Evolutionary conservation across 208 protist species (phyloP), one percentile per base, ranked within the genome.

Genomic region (Herpetomonas tarakana): DNA sequence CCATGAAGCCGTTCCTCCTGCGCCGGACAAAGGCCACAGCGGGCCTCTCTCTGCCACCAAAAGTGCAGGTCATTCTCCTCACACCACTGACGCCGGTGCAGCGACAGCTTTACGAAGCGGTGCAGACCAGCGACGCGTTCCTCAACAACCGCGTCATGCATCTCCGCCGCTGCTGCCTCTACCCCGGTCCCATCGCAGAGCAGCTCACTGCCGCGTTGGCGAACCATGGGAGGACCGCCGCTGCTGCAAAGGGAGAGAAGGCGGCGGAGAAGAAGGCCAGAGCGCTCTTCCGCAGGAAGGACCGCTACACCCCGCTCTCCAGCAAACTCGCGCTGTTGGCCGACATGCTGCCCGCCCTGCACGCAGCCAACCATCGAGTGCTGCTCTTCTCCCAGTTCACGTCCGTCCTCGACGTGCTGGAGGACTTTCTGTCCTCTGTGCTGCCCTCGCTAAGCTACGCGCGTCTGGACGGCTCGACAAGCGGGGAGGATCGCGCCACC

Each of bases 351-450:
- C 28, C 69, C 2, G 46, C 81, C 18, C 71, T 99, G 9, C 71
- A 84, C 31, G 66, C 76, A 16, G 63, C 65, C 1, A 96, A 93
- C 4, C 94, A 98, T 65, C 73, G 94, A 44, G 96, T 98, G 3
- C 75, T 99, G 1, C 86, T 99, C 41, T 99, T 99, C 53, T 97
- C 80, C 1, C 97, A 98, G 61, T 98, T 98, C 88, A 86, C 94
- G 4, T 51, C 52, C 19, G 86, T 98, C 65, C 66, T 99, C 0
- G 96, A 99, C 65, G 66, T 99, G 6, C 51, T 99, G 7, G 74
- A 84, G 35, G 91, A 98, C 25, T 99, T 98, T 61, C 49, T 98
- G 0, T 52, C 60, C 3, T 53, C 73, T 11, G 62, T 54, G 28
- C 64, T 60, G 12, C 30, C 27, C 7, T 19, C 57, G 11, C 14